Percentiles rank a stretch among this genome's conserved stretches.
phyloP scores from a whole-genome alignment of 2,329 filamentous ascomycete genomes.

The Microcyclospora pomicola region DNA sequence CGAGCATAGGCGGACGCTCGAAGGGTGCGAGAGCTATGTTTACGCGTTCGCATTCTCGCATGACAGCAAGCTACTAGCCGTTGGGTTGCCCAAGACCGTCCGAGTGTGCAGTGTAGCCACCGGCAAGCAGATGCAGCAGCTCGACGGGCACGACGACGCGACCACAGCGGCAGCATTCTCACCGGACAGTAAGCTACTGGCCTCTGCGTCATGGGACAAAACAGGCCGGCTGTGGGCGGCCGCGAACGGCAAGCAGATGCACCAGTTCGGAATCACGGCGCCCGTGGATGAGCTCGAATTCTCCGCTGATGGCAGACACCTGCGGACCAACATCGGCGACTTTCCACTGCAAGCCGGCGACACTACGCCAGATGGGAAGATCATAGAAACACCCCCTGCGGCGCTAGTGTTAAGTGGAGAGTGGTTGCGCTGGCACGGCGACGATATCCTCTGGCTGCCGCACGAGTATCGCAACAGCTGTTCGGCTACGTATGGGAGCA shows the following conservation, averaged over 20 bases:
- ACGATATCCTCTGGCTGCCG: background rate
- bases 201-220: background rate
- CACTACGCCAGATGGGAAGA: background rate
- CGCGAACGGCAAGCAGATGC: background rate
- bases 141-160: background rate
- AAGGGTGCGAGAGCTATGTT: background rate
- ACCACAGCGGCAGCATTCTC: background rate
- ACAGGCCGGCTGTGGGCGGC: background rate
- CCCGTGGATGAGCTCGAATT: background rate
- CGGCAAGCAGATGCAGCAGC: background rate
- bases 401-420: background rate
- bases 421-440: background rate
- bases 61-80: slow-evolving; percentile 3
- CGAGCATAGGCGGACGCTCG: background rate
- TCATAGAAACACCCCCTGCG: background rate
- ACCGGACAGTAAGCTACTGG: background rate
- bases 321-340: background rate
- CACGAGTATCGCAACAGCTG: background rate
- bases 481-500: background rate
- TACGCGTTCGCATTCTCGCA: background rate
- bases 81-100: slow-evolving; percentile 3
- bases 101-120: slow-evolving; percentile 8
- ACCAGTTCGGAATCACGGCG: background rate
- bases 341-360: background rate
- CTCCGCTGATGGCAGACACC: background rate